Percentiles rank a stretch among this genome's conserved stretches.
phyloP scores from a whole-genome alignment of 768 basidiomycete species.

The Tulasnella sp. region DNA sequence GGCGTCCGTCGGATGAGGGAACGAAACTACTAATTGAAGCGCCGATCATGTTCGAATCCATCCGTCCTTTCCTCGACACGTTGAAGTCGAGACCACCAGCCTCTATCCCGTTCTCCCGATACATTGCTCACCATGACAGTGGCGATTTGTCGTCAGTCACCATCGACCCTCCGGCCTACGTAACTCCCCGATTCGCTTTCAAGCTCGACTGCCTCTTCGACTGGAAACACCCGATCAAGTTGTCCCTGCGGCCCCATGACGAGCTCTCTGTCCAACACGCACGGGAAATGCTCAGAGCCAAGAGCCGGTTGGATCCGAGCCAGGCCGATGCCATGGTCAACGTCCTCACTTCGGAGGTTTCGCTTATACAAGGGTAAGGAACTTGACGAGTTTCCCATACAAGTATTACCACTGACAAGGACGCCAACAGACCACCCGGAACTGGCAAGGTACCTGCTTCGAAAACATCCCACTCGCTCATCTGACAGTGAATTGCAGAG shows the following conservation, averaged over 20 bases:
- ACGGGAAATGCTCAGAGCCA: slow-evolving; percentile 36
- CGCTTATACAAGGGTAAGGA: slow-evolving; percentile 62
- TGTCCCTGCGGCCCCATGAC: slow-evolving; percentile 37
- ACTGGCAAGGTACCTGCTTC: slow-evolving; percentile 59
- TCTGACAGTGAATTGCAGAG: slow-evolving; percentile 35
- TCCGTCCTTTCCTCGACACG: slow-evolving; percentile 59
- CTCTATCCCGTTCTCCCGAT: slow-evolving; percentile 46
- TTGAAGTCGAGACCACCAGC: slow-evolving; percentile 49
- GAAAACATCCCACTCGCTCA: no score
- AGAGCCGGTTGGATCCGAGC: slow-evolving; percentile 55
- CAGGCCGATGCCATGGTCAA: slow-evolving; percentile 65
- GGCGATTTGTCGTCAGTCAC: slow-evolving; percentile 23
- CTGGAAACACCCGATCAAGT: slow-evolving; percentile 32
- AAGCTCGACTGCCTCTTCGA: slow-evolving; percentile 50
- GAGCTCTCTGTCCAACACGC: slow-evolving; percentile 40
- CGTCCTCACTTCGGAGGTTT: slow-evolving; percentile 50
- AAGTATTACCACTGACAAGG: slow-evolving; percentile 39
- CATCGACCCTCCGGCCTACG: slow-evolving; percentile 49
- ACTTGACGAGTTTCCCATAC: not conserved
- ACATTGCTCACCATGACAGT: slow-evolving; percentile 40
- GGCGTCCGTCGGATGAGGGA: not conserved
- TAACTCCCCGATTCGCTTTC: slow-evolving; percentile 50
- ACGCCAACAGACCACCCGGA: slow-evolving; percentile 62
- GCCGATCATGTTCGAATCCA: slow-evolving; percentile 57
- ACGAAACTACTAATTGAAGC: slow-evolving; percentile 46